Conservation (phyloP, 2,329 filamentous ascomycete genomes). For the Trichoderma koningiopsis region DNA sequence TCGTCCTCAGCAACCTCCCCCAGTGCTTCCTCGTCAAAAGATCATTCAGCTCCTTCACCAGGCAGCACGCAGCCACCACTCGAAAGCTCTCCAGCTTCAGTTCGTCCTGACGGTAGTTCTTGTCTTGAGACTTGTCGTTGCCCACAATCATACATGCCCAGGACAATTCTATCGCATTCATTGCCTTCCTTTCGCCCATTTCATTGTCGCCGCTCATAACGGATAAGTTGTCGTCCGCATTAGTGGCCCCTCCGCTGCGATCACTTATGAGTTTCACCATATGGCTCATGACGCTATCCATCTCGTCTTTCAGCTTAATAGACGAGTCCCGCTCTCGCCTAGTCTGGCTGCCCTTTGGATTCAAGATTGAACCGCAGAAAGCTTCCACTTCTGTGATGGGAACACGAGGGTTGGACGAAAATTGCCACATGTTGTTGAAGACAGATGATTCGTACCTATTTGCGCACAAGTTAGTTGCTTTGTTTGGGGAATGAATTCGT, state of each 20-base stretch:
- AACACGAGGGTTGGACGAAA: constrained; percentile 48
- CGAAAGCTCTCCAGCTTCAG: constrained; percentile 41
- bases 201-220: background rate
- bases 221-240: constrained; percentile 19
- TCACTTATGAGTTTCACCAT: constrained; percentile 40
- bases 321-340: constrained; percentile 55
- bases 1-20: constrained; percentile 7
- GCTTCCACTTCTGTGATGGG: constrained; percentile 55
- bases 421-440: constrained; percentile 45
- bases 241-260: background rate
- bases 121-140: constrained; percentile 23
- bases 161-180: constrained; percentile 39
- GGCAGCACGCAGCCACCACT: constrained; percentile 42
- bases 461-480: constrained; percentile 26
- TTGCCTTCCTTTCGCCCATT: constrained; percentile 24
- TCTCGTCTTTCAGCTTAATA: constrained; percentile 54
- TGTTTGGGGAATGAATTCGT: background rate
- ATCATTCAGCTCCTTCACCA: constrained; percentile 36
- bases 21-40: constrained; percentile 27
- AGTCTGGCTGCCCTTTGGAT: constrained; percentile 52
- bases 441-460: constrained; percentile 52
- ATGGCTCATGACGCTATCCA: constrained; percentile 49
- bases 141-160: constrained; percentile 41
- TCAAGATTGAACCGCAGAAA: constrained; percentile 59
- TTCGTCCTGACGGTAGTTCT: constrained; percentile 24